Percentiles rank a stretch among this genome's conserved stretches.
Evolutionary conservation across 202 grass and related monocot genomes (phyloP).

Genomic region (Dendrocalamus latiflorus): DNA sequence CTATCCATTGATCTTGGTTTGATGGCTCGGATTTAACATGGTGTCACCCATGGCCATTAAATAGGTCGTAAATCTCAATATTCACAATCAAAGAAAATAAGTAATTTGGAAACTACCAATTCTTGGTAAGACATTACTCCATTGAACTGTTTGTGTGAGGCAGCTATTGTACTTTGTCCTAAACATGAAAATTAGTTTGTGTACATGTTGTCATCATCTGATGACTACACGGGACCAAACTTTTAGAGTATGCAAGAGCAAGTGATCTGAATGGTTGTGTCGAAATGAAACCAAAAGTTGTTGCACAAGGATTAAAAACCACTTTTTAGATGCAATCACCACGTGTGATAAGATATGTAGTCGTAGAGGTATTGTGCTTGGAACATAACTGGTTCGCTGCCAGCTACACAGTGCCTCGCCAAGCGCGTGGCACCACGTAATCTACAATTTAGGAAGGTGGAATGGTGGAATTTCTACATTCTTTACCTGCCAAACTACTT

Average conservation of each 20-base stretch:
- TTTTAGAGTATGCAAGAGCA: not conserved
- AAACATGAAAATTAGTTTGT: not conserved
- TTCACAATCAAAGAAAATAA: not conserved
- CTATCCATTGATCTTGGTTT: not conserved
- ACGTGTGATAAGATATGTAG: not conserved
- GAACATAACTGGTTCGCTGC: constrained; percentile 5
- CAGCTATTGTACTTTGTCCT: not conserved
- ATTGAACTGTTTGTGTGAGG: not conserved
- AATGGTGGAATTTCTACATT: not conserved
- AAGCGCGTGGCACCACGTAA: not conserved
- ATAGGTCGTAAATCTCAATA: constrained; percentile 6
- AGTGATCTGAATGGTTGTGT: not conserved
- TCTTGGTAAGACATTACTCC: not conserved
- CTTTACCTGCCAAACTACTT: not conserved
- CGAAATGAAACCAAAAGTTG: not conserved
- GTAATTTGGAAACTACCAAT: not conserved
- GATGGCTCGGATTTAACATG: not conserved
- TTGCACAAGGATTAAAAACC: not conserved
- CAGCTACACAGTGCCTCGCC: not conserved
- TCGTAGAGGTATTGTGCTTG: not conserved
- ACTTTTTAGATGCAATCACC: not conserved
- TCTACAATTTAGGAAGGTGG: constrained; percentile 4
- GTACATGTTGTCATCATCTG: not conserved
- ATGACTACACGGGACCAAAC: not conserved
- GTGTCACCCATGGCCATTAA: not conserved